Evolutionary conservation across 805 yeast species (phyloP).

Genomic region (Barnettozyma pratensis): DNA sequence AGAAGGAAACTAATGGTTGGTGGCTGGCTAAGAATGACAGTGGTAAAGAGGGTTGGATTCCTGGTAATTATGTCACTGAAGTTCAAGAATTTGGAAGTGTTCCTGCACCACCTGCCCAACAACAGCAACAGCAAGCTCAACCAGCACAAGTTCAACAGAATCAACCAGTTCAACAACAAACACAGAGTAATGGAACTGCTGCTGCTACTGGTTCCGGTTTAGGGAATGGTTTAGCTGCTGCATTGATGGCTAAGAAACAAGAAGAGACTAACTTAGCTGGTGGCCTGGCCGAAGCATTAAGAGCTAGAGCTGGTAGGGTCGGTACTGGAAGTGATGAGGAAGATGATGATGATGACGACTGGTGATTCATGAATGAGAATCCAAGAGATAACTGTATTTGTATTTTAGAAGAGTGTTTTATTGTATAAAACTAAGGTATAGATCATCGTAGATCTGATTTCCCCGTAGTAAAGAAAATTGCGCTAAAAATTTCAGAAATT

Average conservation of each 20-base stretch:
- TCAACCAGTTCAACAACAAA: neutral
- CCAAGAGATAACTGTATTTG: neutral
- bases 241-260: slow-evolving; percentile 56
- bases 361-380: slow-evolving; percentile 37
- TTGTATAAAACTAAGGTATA: too few relatives aligned
- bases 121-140: slow-evolving; percentile 24
- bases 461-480: too few relatives aligned
- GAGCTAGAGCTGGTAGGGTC: slow-evolving; percentile 67
- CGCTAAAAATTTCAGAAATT: neutral
- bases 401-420: neutral
- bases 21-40: slow-evolving; percentile 65
- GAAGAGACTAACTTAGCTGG: slow-evolving; percentile 66
- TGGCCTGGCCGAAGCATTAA: slow-evolving; percentile 85
- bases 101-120: slow-evolving; percentile 33
- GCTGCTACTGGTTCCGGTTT: slow-evolving; percentile 24
- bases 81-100: slow-evolving; percentile 32
- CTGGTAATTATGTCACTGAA: slow-evolving; percentile 79
- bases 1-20: slow-evolving; percentile 87
- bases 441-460: too few relatives aligned
- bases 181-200: slow-evolving; percentile 11
- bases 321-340: slow-evolving; percentile 58
- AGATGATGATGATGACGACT: slow-evolving; percentile 71
- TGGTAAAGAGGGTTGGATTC: slow-evolving; percentile 89
- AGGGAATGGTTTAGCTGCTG: slow-evolving; percentile 62
- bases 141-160: slow-evolving; percentile 5